Evolutionary conservation across 2,329 filamentous ascomycete genomes (phyloP).

Genomic region (Epichloe sylvatica): DNA sequence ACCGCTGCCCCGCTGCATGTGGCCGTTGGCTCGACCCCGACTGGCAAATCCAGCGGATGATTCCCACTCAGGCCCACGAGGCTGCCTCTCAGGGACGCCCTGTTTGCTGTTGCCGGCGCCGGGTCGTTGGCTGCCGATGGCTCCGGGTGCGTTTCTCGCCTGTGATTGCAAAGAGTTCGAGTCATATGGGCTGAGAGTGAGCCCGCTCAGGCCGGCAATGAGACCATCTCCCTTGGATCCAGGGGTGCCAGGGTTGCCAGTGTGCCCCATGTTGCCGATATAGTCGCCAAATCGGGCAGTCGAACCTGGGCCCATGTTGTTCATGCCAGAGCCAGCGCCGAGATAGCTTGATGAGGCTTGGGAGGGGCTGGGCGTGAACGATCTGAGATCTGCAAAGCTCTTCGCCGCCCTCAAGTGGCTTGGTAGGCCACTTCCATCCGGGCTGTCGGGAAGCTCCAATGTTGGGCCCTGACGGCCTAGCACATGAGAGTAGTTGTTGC

Average conservation of each 20-base stretch:
- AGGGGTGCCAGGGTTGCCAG: constrained; percentile 24
- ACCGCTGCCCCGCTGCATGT: constrained; percentile 49
- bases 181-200: constrained; percentile 40
- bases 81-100: constrained; percentile 46
- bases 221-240: constrained; percentile 27
- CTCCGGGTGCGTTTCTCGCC: constrained; percentile 38
- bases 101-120: constrained; percentile 29
- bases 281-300: constrained; percentile 34
- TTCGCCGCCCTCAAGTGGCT: constrained; percentile 85
- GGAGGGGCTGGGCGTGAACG: constrained; percentile 87
- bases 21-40: constrained; percentile 43
- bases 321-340: constrained; percentile 30
- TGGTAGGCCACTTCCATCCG: constrained; percentile 44
- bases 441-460: constrained; percentile 77
- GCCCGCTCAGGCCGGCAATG: constrained; percentile 33
- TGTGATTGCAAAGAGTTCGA: constrained; percentile 23
- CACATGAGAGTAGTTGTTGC: constrained; percentile 54
- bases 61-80: constrained; percentile 51
- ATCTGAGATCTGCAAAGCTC: constrained; percentile 89
- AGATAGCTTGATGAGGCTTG: constrained; percentile 70
- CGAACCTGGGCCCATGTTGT: constrained; percentile 33
- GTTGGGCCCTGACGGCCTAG: constrained; percentile 72
- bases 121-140: constrained; percentile 52
- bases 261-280: constrained; percentile 23
- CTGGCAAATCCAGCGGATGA: constrained; percentile 36